A percentile compares a stretch with the other conserved stretches of the same genome.
phyloP scores from a whole-genome alignment of 2,329 filamentous ascomycete genomes.

The Sporothrix pseudoabietina region DNA sequence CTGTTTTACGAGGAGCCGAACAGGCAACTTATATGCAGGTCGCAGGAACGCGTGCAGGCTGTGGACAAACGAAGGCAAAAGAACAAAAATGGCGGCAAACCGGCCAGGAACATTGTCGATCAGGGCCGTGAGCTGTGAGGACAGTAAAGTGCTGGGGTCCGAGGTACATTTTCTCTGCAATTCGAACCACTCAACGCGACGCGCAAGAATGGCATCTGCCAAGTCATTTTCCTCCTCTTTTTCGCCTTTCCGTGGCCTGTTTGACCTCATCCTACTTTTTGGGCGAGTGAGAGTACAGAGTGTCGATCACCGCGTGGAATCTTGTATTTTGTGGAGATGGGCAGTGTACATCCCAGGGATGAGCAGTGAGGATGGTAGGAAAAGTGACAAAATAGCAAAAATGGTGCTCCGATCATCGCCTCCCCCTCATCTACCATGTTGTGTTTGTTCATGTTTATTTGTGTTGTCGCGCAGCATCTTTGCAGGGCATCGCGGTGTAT shows the following conservation, averaged over 20 bases:
- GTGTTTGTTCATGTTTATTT: neutral
- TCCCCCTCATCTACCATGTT: neutral
- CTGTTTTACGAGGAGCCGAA: slow-evolving; percentile 2
- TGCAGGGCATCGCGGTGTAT: slow-evolving; percentile 18
- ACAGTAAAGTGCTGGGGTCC: neutral
- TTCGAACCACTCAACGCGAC: neutral
- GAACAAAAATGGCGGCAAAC: neutral
- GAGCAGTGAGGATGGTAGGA: neutral
- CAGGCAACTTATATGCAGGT: slow-evolving; percentile 20
- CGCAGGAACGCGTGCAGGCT: slow-evolving; percentile 4
- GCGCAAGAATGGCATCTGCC: slow-evolving; percentile 16
- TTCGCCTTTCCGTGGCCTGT: neutral
- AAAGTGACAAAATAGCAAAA: neutral
- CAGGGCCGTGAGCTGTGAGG: slow-evolving; percentile 1
- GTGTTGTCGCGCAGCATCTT: neutral
- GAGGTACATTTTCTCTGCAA: neutral
- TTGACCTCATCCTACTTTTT: neutral
- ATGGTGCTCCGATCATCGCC: slow-evolving; percentile 3
- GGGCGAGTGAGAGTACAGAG: neutral
- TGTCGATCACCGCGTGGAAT: slow-evolving; percentile 24
- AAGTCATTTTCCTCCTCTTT: neutral
- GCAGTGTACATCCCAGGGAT: neutral
- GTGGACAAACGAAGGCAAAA: neutral
- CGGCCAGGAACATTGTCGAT: slow-evolving; percentile 12
- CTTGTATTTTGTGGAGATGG: slow-evolving; percentile 10